Evolutionary conservation across 73 alveolate genomes (phyloP).

Genomic region (Tetrahymena malaccensis): DNA sequence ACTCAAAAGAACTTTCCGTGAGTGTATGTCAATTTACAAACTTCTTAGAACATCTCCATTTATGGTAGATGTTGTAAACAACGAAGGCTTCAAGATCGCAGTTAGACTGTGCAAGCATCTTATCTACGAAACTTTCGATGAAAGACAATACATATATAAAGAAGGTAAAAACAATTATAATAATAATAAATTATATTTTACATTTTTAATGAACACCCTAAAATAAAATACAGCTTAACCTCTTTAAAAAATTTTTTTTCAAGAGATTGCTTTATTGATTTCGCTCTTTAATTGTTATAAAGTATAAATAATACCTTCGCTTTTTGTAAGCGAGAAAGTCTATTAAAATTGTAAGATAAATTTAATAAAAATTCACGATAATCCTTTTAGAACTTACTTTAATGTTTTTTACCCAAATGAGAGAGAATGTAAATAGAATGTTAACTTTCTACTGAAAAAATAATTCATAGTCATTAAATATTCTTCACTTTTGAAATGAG

Average conservation of each 20-base stretch:
- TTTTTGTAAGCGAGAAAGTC: no score
- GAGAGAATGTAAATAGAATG: background rate
- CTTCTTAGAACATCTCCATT: background rate
- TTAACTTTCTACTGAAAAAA: background rate
- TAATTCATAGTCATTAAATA: no score
- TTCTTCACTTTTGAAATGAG: no score
- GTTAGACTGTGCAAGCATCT: background rate
- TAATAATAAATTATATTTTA: no score
- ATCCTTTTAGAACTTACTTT: background rate
- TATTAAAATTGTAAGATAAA: background rate
- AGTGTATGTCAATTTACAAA: background rate
- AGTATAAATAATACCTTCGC: no score
- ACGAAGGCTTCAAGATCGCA: background rate
- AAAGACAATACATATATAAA: background rate
- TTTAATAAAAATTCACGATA: no score
- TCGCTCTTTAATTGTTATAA: background rate
- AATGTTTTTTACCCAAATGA: background rate
- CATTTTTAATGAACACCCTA: background rate
- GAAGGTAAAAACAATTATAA: background rate
- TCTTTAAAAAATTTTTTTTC: background rate
- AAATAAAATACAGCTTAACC: background rate
- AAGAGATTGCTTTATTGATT: no score
- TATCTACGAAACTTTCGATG: background rate
- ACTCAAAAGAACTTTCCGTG: background rate
- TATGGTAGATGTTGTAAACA: background rate